These are phyloP conservation scores for Fennellomyces sp. DNA, from an alignment of 371 early-diverging fungal genomes.

Conservation along the genomic window DNA sequence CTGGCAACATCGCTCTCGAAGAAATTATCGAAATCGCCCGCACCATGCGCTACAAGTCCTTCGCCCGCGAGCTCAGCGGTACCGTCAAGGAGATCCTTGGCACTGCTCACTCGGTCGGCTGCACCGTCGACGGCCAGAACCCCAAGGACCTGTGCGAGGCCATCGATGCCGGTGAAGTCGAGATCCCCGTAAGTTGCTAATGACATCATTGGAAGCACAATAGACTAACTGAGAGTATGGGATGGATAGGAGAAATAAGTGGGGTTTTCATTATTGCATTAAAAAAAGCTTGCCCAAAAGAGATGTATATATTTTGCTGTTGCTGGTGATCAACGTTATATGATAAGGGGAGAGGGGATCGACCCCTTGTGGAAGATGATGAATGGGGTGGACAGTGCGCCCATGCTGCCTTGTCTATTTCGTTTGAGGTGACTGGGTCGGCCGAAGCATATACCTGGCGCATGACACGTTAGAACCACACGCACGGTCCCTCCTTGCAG, in stretches of 20 bases:
- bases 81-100: constrained; percentile 99
- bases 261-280: constrained; percentile 4
- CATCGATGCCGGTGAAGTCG: constrained; percentile 81
- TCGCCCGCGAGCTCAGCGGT: constrained; percentile 86
- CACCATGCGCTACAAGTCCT: constrained; percentile 93
- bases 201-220: neutral
- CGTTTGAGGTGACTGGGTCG: too few relatives aligned
- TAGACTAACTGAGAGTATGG: too few relatives aligned
- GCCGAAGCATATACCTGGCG: too few relatives aligned
- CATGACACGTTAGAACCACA: too few relatives aligned
- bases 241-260: constrained; percentile 20
- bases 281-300: neutral
- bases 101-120: constrained; percentile 98
- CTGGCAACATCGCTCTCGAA: constrained; percentile 89
- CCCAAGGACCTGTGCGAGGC: constrained; percentile 50
- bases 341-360: too few relatives aligned
- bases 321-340: neutral
- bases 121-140: constrained; percentile 72
- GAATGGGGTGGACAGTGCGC: too few relatives aligned
- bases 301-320: neutral
- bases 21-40: constrained; percentile 98
- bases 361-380: too few relatives aligned
- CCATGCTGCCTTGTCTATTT: too few relatives aligned
- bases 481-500: too few relatives aligned
- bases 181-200: constrained; percentile 71